A percentile compares a stretch with the other conserved stretches of the same genome.
phyloP scores from a whole-genome alignment of 2,329 filamentous ascomycete species.

The Paecilomyces sp. region DNA sequence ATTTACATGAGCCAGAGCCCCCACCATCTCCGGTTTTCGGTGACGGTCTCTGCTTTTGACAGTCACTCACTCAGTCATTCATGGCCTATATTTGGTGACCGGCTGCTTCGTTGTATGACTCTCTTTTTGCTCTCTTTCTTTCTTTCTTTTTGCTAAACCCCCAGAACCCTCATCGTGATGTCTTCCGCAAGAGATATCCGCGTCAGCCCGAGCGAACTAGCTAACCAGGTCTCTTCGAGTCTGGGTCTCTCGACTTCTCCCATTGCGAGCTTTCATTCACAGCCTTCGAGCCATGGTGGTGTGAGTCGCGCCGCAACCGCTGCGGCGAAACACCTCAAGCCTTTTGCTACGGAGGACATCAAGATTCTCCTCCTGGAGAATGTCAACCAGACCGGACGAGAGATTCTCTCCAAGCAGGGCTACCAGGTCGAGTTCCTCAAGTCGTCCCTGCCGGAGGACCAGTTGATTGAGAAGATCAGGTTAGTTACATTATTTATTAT shows the following conservation, averaged over 20 bases:
- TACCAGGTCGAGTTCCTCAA: conserved; percentile 95
- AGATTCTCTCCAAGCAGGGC: conserved; percentile 76
- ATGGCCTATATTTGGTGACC: neutral
- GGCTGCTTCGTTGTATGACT: neutral
- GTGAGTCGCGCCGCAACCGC: conserved; percentile 38
- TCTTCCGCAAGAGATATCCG: conserved; percentile 29
- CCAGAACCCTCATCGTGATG: conserved; percentile 1
- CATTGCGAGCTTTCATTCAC: conserved; percentile 65
- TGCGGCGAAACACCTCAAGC: conserved; percentile 72
- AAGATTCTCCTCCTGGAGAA: conserved; percentile 95
- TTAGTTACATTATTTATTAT: conserved; percentile 26
- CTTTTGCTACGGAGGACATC: conserved; percentile 91
- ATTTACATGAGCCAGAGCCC: neutral
- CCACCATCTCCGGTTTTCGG: neutral
- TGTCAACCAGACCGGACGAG: conserved; percentile 81
- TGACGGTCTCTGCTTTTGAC: neutral
- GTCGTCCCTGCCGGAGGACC: conserved; percentile 79
- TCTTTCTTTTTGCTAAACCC: neutral
- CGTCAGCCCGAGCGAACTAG: conserved; percentile 18
- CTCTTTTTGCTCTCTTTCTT: neutral
- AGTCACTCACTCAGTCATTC: neutral
- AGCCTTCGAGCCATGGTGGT: conserved; percentile 52
- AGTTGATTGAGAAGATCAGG: conserved; percentile 96
- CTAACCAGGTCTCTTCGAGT: conserved; percentile 48
- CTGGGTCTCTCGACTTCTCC: conserved; percentile 70